A percentile compares a stretch with the other conserved stretches of the same genome.
Conservation (phyloP, 2,329 filamentous ascomycete genomes). For the Lasiodiplodia sp. region DNA sequence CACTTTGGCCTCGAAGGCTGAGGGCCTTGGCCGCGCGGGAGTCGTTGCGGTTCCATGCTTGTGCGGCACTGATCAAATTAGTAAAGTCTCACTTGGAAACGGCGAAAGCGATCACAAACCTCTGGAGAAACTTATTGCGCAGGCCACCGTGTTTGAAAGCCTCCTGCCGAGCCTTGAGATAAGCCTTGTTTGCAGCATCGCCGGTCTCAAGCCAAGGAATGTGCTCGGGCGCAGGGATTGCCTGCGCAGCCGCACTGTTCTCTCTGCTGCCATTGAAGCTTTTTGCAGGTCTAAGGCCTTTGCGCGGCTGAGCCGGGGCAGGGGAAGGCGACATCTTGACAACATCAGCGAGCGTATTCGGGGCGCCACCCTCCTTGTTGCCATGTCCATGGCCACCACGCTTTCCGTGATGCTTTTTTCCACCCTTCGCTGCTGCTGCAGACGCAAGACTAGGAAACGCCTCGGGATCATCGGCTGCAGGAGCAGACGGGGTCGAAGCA, state of each 20-base stretch:
- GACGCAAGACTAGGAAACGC: conserved; percentile 91
- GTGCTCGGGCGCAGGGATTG: conserved; percentile 86
- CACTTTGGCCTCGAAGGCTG: conserved; percentile 90
- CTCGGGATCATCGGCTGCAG: conserved; percentile 89
- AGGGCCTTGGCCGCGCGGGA: conserved; percentile 94
- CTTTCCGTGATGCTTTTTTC: conserved; percentile 94
- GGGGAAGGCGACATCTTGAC: conserved; percentile 94
- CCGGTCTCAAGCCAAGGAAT: conserved; percentile 98
- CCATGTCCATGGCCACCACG: conserved; percentile 76
- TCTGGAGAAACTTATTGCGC: conserved; percentile 96
- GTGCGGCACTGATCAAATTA: conserved; percentile 72
- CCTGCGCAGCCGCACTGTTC: conserved; percentile 80
- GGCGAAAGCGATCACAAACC: conserved; percentile 58
- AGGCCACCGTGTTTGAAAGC: conserved; percentile 97
- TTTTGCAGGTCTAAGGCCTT: conserved; percentile 69
- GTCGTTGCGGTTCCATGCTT: conserved; percentile 98
- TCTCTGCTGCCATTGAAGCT: conserved; percentile 73
- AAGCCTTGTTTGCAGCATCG: conserved; percentile 87
- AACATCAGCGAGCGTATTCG: conserved; percentile 88
- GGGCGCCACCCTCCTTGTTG: conserved; percentile 58
- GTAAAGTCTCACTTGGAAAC: background rate
- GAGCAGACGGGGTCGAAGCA: conserved; percentile 69
- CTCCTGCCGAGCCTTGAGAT: conserved; percentile 92
- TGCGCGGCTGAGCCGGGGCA: conserved; percentile 66
- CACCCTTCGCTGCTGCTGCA: conserved; percentile 72